These are phyloP conservation scores for Xylariaceae sp. DNA, from an alignment of 2,329 filamentous ascomycete genomes.

Conservation along the genomic window DNA sequence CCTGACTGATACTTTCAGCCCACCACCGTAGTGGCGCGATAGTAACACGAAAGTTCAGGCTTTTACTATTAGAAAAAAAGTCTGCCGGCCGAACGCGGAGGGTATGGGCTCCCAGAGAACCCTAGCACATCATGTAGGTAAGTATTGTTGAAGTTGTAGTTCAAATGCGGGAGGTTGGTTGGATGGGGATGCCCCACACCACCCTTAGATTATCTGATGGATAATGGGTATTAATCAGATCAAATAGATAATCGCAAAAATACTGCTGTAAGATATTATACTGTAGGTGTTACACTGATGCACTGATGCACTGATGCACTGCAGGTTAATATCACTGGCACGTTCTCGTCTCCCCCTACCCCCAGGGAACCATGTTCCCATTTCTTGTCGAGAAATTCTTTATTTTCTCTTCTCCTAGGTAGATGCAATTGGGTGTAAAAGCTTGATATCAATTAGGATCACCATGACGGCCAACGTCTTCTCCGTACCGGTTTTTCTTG, in stretches of 20 bases:
- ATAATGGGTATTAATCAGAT: slow-evolving; percentile 28
- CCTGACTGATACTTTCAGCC: too few species aligned
- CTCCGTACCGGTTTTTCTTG: slow-evolving; percentile 72
- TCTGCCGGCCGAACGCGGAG: too few species aligned
- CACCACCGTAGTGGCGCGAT: too few species aligned
- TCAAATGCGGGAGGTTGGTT: background rate
- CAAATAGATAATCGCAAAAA: slow-evolving; percentile 29
- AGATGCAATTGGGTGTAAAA: background rate
- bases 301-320: too few species aligned
- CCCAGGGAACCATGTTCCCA: too few species aligned
- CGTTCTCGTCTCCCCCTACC: too few species aligned
- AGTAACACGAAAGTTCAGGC: too few species aligned
- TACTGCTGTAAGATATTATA: too few species aligned
- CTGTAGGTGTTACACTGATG: background rate
- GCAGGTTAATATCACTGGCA: too few species aligned
- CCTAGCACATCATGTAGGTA: too few species aligned
- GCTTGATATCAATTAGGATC: slow-evolving; percentile 19
- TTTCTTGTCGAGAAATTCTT: background rate
- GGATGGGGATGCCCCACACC: slow-evolving; percentile 19
- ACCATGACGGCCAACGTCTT: slow-evolving; percentile 40
- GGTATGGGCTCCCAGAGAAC: too few species aligned
- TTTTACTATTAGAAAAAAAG: too few species aligned
- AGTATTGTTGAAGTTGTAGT: slow-evolving; percentile 10
- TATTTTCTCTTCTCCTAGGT: background rate
- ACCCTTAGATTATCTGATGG: slow-evolving; percentile 16